Evolutionary conservation across 495 filamentous ascomycete genomes (phyloP).

Genomic region (Hyaloscypha finlandica): DNA sequence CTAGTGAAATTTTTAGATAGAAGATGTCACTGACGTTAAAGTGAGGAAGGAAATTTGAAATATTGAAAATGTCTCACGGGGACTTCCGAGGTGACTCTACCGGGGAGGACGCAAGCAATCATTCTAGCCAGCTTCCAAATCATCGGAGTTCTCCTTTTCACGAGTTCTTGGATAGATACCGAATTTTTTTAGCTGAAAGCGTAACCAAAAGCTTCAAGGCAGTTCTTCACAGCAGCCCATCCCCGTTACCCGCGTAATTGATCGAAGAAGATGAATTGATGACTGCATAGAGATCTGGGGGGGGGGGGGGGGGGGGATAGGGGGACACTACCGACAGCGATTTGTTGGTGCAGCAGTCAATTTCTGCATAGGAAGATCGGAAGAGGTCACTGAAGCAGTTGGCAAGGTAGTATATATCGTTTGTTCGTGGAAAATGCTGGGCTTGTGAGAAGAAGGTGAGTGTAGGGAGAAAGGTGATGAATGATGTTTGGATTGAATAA

Average conservation of each 20-base stretch:
- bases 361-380: neutral
- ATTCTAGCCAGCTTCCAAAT: neutral
- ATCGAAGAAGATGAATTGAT: neutral
- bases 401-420: neutral
- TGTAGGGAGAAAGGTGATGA: neutral
- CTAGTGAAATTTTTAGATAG: neutral
- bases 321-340: neutral
- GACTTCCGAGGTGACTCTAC: neutral
- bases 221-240: too few species aligned
- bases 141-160: too few species aligned
- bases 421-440: neutral
- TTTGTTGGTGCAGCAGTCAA: conserved; percentile 7
- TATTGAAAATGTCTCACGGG: neutral
- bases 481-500: neutral
- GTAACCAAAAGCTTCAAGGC: too few species aligned
- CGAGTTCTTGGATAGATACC: neutral
- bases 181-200: neutral
- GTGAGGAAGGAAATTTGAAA: neutral
- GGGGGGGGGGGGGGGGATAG: neutral
- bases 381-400: neutral
- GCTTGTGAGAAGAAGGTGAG: neutral
- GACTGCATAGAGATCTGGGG: conserved; percentile 1
- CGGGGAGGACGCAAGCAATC: neutral
- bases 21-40: neutral
- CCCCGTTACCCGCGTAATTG: conserved; percentile 11